Evolutionary conservation across 495 filamentous ascomycete species (phyloP).

Genomic region (Rusavskia elegans): DNA sequence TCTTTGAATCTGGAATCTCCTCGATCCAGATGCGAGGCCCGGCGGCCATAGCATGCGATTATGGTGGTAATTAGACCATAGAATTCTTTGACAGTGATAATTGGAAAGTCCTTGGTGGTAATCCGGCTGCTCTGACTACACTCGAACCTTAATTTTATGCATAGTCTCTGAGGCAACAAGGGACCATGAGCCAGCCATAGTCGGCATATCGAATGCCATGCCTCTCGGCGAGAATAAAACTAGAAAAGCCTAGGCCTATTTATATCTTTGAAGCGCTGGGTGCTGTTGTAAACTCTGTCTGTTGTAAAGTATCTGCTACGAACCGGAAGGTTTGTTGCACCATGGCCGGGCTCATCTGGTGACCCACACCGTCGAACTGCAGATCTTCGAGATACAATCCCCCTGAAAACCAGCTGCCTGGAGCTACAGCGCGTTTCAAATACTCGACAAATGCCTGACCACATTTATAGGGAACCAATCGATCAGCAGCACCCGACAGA

Average conservation of each 20-base stretch:
- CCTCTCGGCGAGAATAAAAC: no score
- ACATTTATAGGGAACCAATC: slow-evolving; percentile 65
- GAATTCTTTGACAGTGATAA: no score
- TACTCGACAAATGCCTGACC: slow-evolving; percentile 53
- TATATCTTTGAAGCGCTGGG: neutral
- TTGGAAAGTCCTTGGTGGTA: no score
- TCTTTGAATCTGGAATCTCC: no score
- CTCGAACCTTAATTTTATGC: no score
- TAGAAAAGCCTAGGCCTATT: neutral
- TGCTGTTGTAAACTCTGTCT: neutral
- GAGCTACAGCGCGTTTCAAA: slow-evolving; percentile 26
- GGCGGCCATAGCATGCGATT: no score
- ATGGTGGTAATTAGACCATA: no score
- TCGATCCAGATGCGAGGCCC: no score
- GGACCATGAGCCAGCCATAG: no score
- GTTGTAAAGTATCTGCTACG: slow-evolving; percentile 32
- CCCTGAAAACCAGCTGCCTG: slow-evolving; percentile 37
- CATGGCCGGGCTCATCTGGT: slow-evolving; percentile 63
- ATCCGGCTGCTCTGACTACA: no score
- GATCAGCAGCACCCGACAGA: slow-evolving; percentile 62
- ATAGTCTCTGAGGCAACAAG: no score
- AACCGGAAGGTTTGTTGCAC: slow-evolving; percentile 50
- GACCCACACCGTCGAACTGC: slow-evolving; percentile 56
- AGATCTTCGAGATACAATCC: slow-evolving; percentile 51
- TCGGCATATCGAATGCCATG: no score